phyloP scores from a whole-genome alignment of 106 monocot genomes.

The Dendrobium nobile region DNA sequence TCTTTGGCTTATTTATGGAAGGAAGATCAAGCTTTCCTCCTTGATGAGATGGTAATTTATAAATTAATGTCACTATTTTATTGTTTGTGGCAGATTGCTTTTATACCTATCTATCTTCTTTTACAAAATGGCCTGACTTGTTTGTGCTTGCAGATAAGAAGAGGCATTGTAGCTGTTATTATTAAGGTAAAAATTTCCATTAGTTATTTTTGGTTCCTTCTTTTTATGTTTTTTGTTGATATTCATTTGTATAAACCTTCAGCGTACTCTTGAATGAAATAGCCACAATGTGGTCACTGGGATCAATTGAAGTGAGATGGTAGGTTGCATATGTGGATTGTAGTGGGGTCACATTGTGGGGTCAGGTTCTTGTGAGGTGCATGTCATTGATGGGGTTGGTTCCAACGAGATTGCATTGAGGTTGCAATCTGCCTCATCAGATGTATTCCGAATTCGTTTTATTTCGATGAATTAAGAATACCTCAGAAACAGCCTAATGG shows the following conservation, averaged over 20 bases:
- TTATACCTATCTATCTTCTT: background rate
- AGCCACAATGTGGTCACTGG: too few species aligned
- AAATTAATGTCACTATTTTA: background rate
- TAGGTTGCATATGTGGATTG: too few species aligned
- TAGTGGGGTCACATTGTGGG: too few species aligned
- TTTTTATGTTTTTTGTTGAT: background rate
- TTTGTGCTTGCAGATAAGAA: conserved; percentile 50
- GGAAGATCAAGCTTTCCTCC: conserved; percentile 77
- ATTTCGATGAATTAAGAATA: too few species aligned
- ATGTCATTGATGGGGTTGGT: too few species aligned
- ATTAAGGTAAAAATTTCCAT: conserved; percentile 60
- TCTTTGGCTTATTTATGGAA: conserved; percentile 98
- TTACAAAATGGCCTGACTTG: conserved; percentile 11
- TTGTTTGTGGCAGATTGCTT: background rate
- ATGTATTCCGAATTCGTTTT: too few species aligned
- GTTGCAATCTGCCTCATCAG: too few species aligned
- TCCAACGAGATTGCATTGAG: too few species aligned
- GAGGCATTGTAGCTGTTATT: conserved; percentile 64
- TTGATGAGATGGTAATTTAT: conserved; percentile 86
- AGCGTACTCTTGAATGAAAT: background rate
- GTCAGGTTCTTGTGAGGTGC: too few species aligned
- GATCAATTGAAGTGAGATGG: too few species aligned
- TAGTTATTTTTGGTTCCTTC: background rate
- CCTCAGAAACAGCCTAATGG: too few species aligned
- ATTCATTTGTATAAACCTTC: background rate